Evolutionary conservation across 2,329 filamentous ascomycete species (phyloP), one percentile per base, ranked within the genome.

Genomic region (Onygena corvina): DNA sequence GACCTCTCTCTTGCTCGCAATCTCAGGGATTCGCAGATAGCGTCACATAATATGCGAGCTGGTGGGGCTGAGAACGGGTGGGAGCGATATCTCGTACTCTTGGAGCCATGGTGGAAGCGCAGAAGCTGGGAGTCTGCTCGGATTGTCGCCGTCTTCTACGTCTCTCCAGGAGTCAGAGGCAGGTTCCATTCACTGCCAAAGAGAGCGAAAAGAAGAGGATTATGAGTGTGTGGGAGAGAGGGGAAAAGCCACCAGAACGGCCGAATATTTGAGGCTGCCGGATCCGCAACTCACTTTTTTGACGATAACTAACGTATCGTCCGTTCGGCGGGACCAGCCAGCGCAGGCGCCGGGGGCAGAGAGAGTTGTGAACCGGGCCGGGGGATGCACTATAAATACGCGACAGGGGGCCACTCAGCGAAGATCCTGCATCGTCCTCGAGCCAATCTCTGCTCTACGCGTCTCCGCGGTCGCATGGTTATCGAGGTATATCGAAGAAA

Each of bases 101-200:
- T n/a, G 51, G 46, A 48, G 38, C 48, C 51, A 53, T 53, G 4
- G n/a, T 36, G 46, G 18, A 21, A 31, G 30, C 44, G 38, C 21
- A 42, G 38, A 23, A 23, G n/a, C 21, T 20, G 25, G 11, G n/a
- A 4, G 3, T 35, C 14, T 35, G 3, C 18, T 16, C 14, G 33
- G 18, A 16, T 33, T 4, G 6, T 35, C 33, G 33, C 33, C 18
- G 14, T 35, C 14, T 35, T 14, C 33, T 16, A 35, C 12, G 14
- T 16, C 4, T 35, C 3, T 35, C n/a, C 30, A 4, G 5, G 33
- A 4, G 14, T 40, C 36, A 8, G n/a, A 40, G n/a, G 20, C 36
- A 23, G 11, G 36, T n/a, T n/a, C n/a, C n/a, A 40, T 38, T 11
- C 21, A 12, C 35, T 16, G 21, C 27, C 12, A 14, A 23, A 23